A percentile compares a stretch with the other conserved stretches of the same genome.
Conservation (phyloP, 768 basidiomycete genomes). For the Leucocoprinus birnbaumii region DNA sequence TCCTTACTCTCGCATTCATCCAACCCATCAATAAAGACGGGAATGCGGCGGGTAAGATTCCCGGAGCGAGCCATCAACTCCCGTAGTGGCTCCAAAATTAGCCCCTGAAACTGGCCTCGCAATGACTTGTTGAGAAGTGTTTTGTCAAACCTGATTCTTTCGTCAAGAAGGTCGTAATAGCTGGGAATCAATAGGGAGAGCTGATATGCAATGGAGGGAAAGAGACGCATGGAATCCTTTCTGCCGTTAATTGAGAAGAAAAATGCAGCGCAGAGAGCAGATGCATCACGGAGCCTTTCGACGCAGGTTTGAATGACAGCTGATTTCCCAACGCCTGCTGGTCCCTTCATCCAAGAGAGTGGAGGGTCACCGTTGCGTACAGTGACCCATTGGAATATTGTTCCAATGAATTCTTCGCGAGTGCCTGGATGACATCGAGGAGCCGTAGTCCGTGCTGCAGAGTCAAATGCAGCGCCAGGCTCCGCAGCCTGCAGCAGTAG, state of each 20-base stretch:
- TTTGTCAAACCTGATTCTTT: neutral
- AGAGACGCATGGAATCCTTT: neutral
- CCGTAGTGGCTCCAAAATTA: neutral
- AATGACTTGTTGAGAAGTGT: neutral
- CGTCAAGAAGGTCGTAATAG: neutral
- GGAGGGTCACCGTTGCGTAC: too few species aligned
- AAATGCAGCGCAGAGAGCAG: slow-evolving; percentile 2
- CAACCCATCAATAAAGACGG: neutral
- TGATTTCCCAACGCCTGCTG: neutral
- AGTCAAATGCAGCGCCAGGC: neutral
- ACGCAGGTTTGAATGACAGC: slow-evolving; percentile 4
- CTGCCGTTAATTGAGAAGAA: neutral
- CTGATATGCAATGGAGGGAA: slow-evolving; percentile 6
- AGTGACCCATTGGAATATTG: too few species aligned
- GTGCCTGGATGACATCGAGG: too few species aligned
- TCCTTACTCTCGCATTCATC: neutral
- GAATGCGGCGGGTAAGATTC: neutral
- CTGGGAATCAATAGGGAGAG: neutral
- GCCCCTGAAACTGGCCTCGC: neutral
- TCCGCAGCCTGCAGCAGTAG: neutral
- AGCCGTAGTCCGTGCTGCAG: neutral
- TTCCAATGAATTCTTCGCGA: too few species aligned
- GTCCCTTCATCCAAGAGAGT: slow-evolving; percentile 1
- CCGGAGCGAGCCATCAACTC: neutral
- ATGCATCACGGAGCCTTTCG: neutral